phyloP scores from a whole-genome alignment of 148 eudicot genomes.

The Tetragonia tetragonoides region DNA sequence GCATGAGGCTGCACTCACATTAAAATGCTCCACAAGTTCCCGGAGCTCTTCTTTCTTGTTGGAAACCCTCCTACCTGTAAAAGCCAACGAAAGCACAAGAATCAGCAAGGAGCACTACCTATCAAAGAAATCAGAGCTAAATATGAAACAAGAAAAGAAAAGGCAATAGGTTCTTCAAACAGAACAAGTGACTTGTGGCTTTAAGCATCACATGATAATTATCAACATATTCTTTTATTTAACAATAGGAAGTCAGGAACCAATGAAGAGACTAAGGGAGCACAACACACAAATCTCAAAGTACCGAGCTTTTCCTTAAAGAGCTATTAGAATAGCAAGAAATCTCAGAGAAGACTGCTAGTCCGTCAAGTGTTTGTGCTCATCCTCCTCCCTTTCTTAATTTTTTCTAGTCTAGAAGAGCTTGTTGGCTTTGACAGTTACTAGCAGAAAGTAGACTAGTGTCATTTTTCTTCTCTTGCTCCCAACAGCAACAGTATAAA shows the following conservation, averaged over 20 bases:
- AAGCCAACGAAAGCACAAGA: conserved; percentile 12
- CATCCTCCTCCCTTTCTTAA: background rate
- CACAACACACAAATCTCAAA: background rate
- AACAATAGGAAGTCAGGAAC: background rate
- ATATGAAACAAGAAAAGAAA: background rate
- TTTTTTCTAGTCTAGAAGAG: too few species aligned
- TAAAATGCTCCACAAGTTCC: conserved; percentile 86
- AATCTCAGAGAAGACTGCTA: background rate
- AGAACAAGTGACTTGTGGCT: background rate
- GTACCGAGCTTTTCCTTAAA: background rate
- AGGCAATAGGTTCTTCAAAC: background rate
- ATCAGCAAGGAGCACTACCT: conserved; percentile 5
- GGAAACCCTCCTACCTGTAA: conserved; percentile 73
- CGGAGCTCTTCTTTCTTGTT: conserved; percentile 72
- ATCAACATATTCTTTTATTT: background rate
- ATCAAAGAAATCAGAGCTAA: background rate
- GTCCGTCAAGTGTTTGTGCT: background rate
- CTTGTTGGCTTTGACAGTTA: background rate
- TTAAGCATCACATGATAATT: background rate
- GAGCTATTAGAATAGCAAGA: background rate
- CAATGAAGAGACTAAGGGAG: background rate
- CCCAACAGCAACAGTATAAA: background rate
- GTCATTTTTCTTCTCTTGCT: too few species aligned
- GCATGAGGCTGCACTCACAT: conserved; percentile 49
- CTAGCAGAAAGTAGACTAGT: too few species aligned